Evolutionary conservation across 2,329 filamentous ascomycete genomes (phyloP), one percentile per base, ranked within the genome.

Genomic region (Emydomyces testavorans): DNA sequence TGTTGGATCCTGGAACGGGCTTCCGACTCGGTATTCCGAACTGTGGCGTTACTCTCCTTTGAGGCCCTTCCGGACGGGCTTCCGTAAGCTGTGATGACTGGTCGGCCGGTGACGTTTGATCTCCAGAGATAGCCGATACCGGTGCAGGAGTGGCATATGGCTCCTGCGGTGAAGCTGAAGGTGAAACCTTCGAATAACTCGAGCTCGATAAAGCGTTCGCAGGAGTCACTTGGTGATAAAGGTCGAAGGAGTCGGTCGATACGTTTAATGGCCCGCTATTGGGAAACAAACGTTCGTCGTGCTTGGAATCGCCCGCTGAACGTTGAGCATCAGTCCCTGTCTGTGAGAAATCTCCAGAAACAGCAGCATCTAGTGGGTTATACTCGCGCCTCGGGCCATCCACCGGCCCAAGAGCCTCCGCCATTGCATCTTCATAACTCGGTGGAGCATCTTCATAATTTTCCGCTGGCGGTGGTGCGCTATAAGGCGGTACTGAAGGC

Each of bases 351-450:
- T 59, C 55, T 57, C 61, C 60, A 58, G 57, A 55, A 48, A 48
- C 21, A 54, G 60, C 58, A 58, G 60, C 56, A 54, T 63, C 60
- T 60, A 64, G 62, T 64, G 66, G 62, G 61, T 68, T 65, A 65
- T 72, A 72, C 59, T 71, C 67, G 58, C 68, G 64, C 57, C 88
- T 73, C 21, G 82, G 70, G 52, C 80, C 83, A 60, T 86, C 77
- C 48, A 87, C 78, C 1, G 86, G 85, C 29, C 78, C 82, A 52
- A 92, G 67, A 50, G 81, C 78, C 54, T 85, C 82, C 5, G 87
- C 88, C 67, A 95, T 82, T 10, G 87, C 88, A 65, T 95, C 89
- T 65, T 94, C 88, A 60, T 96, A 96, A 59, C 86, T 94, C 6
- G 89, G 89, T 15, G 90, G 89, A n/a, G 87, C 85, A 48, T 92